Evolutionary conservation across 805 yeast genomes (phyloP).

Genomic region (Pichia thaimueangensis): DNA sequence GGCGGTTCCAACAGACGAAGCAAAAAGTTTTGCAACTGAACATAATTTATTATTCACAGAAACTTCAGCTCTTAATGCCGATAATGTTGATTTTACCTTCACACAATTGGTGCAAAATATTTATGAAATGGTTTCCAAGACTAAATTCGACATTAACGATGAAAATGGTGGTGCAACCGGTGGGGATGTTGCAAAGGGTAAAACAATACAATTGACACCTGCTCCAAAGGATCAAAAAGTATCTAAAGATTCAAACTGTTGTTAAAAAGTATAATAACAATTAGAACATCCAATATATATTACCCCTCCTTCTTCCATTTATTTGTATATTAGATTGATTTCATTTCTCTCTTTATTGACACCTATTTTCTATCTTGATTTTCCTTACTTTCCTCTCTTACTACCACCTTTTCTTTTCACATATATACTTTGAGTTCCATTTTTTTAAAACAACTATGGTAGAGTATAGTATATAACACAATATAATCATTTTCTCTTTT

Average conservation of each 20-base stretch:
- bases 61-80: slow-evolving; percentile 89
- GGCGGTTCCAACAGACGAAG: slow-evolving; percentile 97
- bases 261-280: slow-evolving; percentile 37
- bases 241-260: slow-evolving; percentile 58
- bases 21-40: slow-evolving; percentile 88
- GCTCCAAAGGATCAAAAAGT: slow-evolving; percentile 75
- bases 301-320: too few relatives aligned
- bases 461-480: too few relatives aligned
- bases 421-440: too few relatives aligned
- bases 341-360: too few relatives aligned
- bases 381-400: too few relatives aligned
- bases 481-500: background rate
- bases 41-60: slow-evolving; percentile 90
- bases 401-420: too few relatives aligned
- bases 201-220: slow-evolving; percentile 88
- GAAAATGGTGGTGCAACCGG: slow-evolving; percentile 31
- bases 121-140: slow-evolving; percentile 89
- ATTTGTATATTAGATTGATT: too few relatives aligned
- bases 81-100: slow-evolving; percentile 92
- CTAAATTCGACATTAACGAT: slow-evolving; percentile 84
- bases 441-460: too few relatives aligned
- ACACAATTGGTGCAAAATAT: slow-evolving; percentile 88
- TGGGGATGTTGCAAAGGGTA: slow-evolving; percentile 58
- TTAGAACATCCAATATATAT: too few relatives aligned
- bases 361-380: too few relatives aligned